Conservation (phyloP, 140 eudicot genomes). For the Erigeron philadelphicus region DNA sequence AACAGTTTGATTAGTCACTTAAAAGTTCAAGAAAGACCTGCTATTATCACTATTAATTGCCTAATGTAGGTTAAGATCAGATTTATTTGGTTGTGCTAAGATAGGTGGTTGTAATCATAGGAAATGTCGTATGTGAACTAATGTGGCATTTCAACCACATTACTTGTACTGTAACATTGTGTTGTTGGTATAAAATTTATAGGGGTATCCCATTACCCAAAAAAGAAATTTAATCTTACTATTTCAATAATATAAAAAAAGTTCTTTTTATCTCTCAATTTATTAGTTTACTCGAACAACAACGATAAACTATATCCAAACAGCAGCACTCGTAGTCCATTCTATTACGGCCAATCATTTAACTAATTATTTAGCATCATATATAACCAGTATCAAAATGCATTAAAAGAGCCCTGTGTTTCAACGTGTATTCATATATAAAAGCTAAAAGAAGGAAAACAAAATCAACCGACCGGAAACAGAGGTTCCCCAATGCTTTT, state of each 20-base stretch:
- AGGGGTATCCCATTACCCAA: no score
- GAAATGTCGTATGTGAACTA: no score
- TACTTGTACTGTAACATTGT: no score
- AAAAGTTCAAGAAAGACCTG: neutral
- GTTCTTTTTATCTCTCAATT: neutral
- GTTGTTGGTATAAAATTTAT: no score
- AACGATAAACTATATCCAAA: no score
- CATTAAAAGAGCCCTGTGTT: constrained; percentile 1
- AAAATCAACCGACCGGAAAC: constrained; percentile 54
- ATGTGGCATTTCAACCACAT: no score
- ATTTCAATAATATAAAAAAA: neutral
- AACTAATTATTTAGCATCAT: neutral
- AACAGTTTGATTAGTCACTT: neutral
- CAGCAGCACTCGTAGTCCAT: neutral
- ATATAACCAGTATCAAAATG: neutral
- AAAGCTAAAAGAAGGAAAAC: neutral
- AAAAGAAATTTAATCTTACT: no score
- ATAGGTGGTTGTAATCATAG: no score
- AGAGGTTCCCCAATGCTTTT: constrained; percentile 82
- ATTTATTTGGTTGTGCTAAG: no score
- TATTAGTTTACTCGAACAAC: neutral
- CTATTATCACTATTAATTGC: no score
- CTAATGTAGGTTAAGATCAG: no score
- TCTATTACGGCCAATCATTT: neutral
- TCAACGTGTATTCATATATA: neutral